These are phyloP conservation scores for Dictyostelium purpureum DNA, from an alignment of 78 protist genomes.

Conservation along the genomic window DNA sequence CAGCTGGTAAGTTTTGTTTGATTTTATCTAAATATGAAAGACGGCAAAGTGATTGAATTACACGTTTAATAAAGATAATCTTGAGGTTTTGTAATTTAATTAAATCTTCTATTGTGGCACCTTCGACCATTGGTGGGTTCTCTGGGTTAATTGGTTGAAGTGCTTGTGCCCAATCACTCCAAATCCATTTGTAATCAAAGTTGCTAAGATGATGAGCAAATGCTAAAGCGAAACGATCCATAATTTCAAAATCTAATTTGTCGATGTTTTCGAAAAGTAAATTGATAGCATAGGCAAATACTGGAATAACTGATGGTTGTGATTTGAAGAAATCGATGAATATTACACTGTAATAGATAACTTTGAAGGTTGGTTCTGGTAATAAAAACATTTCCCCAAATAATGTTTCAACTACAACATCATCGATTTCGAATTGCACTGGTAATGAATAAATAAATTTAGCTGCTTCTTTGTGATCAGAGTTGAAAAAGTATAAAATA, in stretches of 20 bases:
- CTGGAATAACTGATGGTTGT: conserved; percentile 52
- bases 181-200: conserved; percentile 71
- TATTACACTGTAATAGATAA: conserved; percentile 43
- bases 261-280: conserved; percentile 44
- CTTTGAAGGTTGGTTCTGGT: conserved; percentile 47
- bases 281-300: conserved; percentile 67
- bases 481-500: conserved; percentile 49
- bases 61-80: conserved; percentile 22
- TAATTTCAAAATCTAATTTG: conserved; percentile 43
- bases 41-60: conserved; percentile 32
- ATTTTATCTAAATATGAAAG: conserved; percentile 64
- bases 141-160: neutral
- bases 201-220: conserved; percentile 70
- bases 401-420: conserved; percentile 58
- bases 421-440: conserved; percentile 31
- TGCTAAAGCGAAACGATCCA: conserved; percentile 25
- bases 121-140: neutral
- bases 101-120: neutral
- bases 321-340: conserved; percentile 54
- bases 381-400: conserved; percentile 46
- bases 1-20: conserved; percentile 31
- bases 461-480: conserved; percentile 43
- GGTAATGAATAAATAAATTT: conserved; percentile 64
- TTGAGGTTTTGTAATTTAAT: neutral
- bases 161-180: conserved; percentile 45